phyloP scores from a whole-genome alignment of 257 asterid species.

The Plectranthus barbatus region DNA sequence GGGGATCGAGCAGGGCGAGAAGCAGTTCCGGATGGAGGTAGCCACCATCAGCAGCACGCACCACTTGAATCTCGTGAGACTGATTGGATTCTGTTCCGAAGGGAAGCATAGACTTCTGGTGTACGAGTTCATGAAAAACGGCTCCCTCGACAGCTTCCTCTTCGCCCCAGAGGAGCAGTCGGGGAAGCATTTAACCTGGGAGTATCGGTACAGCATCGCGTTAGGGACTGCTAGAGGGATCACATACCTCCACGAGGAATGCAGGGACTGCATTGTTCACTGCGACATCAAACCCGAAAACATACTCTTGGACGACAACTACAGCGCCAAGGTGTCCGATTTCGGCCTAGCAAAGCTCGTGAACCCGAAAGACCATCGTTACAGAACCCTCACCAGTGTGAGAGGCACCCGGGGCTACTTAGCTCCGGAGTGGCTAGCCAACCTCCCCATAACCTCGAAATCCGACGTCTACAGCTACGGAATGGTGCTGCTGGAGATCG shows the following conservation, averaged over 20 bases:
- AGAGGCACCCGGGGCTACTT: constrained; percentile 84
- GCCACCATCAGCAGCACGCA: constrained; percentile 87
- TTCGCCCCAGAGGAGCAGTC: constrained; percentile 42
- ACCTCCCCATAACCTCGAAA: constrained; percentile 73
- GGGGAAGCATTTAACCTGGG: constrained; percentile 65
- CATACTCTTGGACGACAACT: constrained; percentile 71
- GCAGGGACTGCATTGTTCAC: constrained; percentile 85
- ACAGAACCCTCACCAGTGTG: constrained; percentile 66
- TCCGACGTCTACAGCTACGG: constrained; percentile 76
- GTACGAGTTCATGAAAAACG: constrained; percentile 70
- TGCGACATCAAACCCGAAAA: constrained; percentile 94
- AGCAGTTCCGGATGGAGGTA: constrained; percentile 80
- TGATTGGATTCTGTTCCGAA: constrained; percentile 83
- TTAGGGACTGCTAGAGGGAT: constrained; percentile 79
- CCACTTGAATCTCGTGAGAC: constrained; percentile 78
- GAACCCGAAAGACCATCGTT: constrained; percentile 61
- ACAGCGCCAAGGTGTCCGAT: constrained; percentile 68
- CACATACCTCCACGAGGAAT: constrained; percentile 84
- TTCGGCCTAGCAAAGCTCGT: constrained; percentile 82
- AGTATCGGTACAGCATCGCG: constrained; percentile 54
- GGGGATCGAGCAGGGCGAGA: constrained; percentile 89
- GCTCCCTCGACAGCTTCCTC: constrained; percentile 65
- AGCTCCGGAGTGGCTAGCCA: constrained; percentile 90
- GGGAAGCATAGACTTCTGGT: constrained; percentile 69
- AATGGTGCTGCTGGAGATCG: constrained; percentile 73